Base-by-base conservation (phyloP, 139 green algal genomes). In the Tetradesmus lagerheimii region DNA sequence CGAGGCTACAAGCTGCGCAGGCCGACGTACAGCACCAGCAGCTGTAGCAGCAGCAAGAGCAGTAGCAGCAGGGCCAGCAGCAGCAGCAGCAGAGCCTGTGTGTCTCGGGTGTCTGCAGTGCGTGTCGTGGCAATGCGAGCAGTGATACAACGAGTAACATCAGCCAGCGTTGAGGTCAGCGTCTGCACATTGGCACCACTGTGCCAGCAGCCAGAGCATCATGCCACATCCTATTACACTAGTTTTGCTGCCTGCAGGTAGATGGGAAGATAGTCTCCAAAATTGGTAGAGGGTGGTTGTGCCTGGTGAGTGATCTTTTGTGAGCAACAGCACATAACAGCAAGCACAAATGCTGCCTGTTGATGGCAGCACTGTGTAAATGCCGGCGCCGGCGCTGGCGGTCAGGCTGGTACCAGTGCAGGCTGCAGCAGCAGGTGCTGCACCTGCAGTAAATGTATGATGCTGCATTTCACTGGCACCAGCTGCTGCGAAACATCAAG, bases 211-310 rank as follows among this genome's bases (percentile, higher is more conserved):
- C 71, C 71, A 25, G 71, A 79, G 71, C 71, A 38, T 76, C 4
- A 20, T 80, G 3, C 12, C 71, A 41, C 1, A 11, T 77, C 64
- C n/a, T n/a, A n/a, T 3, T 75, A n/a, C 66, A 37, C 20, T 23
- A 41, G 0, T 38, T n/a, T 2, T 0, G 38, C 77, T 83, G 38
- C 18, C 14, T 75, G 50, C 84, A 96, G 92, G 93, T 96, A 29
- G 93, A 97, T 0, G 93, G 93, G 6, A 64, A 94, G 37, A 66
- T 96, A 20, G 82, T 97, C 2, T 92, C 87, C 1, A 79, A 50
- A 1, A 97, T 97, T 8, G 94, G 91, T 0, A 85, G 84, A 9
- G 95, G 95, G 0, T 86, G 97, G 82, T 71, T 97, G 6, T 96
- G 93, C 79, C 83, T 97, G 5, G 80, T 85, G 43, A 39, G 80